Percentiles rank a stretch among this genome's conserved stretches.
phyloP scores from a whole-genome alignment of 2,329 filamentous ascomycete species.

The Coniochaeta prunicola region DNA sequence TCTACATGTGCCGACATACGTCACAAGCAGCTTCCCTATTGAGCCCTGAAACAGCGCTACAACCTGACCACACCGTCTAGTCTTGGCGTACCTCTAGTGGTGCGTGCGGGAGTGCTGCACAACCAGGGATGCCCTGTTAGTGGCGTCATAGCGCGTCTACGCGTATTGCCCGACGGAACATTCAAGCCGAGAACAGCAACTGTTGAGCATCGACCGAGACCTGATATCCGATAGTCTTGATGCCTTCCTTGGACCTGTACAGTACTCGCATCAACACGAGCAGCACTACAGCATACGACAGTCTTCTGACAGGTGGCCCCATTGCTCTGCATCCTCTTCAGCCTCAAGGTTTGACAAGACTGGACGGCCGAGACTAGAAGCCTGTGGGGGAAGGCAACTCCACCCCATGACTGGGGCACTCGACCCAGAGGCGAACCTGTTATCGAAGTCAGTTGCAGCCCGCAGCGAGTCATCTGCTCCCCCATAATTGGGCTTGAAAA shows the following conservation, averaged over 20 bases:
- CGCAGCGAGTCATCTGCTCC: not conserved
- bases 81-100: not conserved
- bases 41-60: not conserved
- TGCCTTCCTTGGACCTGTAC: not conserved
- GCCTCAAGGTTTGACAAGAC: not conserved
- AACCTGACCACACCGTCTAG: not conserved
- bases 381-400: not conserved
- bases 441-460: not conserved
- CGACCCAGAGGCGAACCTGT: not conserved
- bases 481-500: not conserved
- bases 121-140: not conserved
- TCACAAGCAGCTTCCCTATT: not conserved
- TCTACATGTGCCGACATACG: not conserved
- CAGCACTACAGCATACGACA: too few species aligned
- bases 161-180: not conserved
- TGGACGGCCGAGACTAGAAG: not conserved
- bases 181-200: not conserved
- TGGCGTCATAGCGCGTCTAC: not conserved
- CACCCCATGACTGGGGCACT: not conserved
- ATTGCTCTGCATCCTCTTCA: not conserved
- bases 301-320: not conserved
- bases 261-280: not conserved
- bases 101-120: not conserved
- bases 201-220: not conserved
- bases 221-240: not conserved